Base-by-base conservation (phyloP, 371 early-diverging fungal species). In the Pancytospora philotis region DNA sequence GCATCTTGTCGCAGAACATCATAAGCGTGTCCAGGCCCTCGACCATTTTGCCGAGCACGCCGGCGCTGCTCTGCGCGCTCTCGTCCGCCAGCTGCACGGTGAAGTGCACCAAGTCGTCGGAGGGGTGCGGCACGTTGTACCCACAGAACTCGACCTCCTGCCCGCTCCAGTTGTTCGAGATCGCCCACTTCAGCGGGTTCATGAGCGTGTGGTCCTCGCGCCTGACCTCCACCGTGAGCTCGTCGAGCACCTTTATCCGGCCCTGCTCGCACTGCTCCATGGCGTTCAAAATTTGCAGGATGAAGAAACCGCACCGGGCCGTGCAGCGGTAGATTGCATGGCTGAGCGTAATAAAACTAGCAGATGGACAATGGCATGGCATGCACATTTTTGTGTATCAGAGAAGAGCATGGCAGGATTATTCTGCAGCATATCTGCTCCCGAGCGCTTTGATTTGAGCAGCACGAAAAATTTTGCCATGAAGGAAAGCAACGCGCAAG, bases 61-160 rank as follows among this genome's bases (percentile, higher is more conserved):
- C 69, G 0, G 52, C 30, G 27, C 38, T 28, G 10, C 27, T 75
- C 49, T 81, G 81, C 10, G 38, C 10, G 0, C 67, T 28, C 35
- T 73, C 69, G 22, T 75, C 32, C 61, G 57, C 67, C 30, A 76
- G 65, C 65, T 98, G 97, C 61, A 98, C 88, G 52, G 94, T 88
- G 57, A 98, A 62, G 74, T 94, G 85, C 68, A 90, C 86, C 74
- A 88, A 87, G 67, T 86, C 85, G 80, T 94, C 95, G 34, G 94
- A 91, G 41, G 98, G 98, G 80, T 98, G 98, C n/a, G 98, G 97
- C 62, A 96, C 88, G 28, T 93, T 89, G 83, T 98, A 98, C 50
- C 93, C 95, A 76, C 92, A 92, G 73, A 92, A 93, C 45, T 88
- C 89, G 38, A 96, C 92, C 32, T 87, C 82, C 6, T 88, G 85